phyloP scores from a whole-genome alignment of 2,329 filamentous ascomycete genomes.

The Ascosphaera acerosa region DNA sequence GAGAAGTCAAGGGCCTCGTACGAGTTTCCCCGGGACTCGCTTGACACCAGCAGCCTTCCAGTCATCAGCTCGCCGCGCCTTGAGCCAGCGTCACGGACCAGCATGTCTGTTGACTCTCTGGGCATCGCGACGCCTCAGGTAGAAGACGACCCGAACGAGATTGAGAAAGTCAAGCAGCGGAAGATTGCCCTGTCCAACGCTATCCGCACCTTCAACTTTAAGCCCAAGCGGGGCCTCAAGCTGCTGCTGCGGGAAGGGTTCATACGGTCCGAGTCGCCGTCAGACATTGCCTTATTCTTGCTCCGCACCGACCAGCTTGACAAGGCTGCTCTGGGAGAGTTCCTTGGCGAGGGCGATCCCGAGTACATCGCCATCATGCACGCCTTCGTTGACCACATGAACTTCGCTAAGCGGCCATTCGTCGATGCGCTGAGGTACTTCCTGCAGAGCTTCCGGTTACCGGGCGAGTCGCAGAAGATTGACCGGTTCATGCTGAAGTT shows the following conservation, averaged over 20 bases:
- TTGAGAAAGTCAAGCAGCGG: constrained; percentile 84
- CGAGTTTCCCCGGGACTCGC: constrained; percentile 41
- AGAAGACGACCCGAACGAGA: constrained; percentile 75
- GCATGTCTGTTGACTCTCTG: background rate
- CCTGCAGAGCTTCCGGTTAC: constrained; percentile 78
- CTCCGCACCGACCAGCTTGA: constrained; percentile 60
- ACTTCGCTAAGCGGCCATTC: constrained; percentile 75
- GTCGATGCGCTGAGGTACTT: constrained; percentile 82
- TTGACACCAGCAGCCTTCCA: constrained; percentile 33
- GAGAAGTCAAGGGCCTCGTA: constrained; percentile 22
- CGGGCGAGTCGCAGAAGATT: constrained; percentile 94
- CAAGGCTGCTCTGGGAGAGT: constrained; percentile 84
- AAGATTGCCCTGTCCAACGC: constrained; percentile 84
- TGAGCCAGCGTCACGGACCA: background rate
- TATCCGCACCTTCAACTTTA: constrained; percentile 87
- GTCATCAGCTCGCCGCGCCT: constrained; percentile 7
- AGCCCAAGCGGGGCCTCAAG: constrained; percentile 84
- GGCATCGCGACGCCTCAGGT: constrained; percentile 31
- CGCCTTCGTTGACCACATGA: constrained; percentile 86
- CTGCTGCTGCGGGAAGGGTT: constrained; percentile 62
- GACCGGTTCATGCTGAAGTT: constrained; percentile 99
- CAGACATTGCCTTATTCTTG: constrained; percentile 67
- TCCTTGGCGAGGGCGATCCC: constrained; percentile 73
- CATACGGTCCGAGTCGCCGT: constrained; percentile 50
- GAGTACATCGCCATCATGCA: constrained; percentile 97